Evolutionary conservation across 257 asterid species (phyloP), one percentile per base, ranked within the genome.

Genomic region (Solanum neorickii): DNA sequence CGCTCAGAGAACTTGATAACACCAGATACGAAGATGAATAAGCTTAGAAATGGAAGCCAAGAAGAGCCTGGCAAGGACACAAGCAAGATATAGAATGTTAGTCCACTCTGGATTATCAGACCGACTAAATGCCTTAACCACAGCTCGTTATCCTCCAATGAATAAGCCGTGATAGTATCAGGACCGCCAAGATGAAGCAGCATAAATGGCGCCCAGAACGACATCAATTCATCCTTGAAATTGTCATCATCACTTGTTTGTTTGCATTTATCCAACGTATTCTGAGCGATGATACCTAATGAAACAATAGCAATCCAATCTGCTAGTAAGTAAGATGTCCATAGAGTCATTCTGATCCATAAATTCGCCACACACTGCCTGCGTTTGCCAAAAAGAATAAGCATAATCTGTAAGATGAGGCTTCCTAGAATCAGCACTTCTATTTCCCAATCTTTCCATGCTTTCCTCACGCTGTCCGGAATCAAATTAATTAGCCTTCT

Each of bases 131-230:
- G 93, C 93, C 95, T 88, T 23, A 90, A 47, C 95, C 94, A 93
- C 6, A 93, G 94, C 89, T 91, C 93, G 65, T 93, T 93, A 85
- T 93, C 95, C 75, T 93, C 94, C 25, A 91, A 89, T 10, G 95
- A 86, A 83, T 93, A 93, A 3, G 94, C 95, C 1, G 95, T 93
- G 42, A 93, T 93, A 56, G 94, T 92, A 69, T 93, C 95, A 37
- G 95, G 93, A 49, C 94, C 95, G 3, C 94, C 95, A n/a, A 93
- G 88, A 69, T 93, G 95, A 31, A 92, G 86, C 87, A 92, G 75
- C 21, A 93, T 88, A 91, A 93, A 93, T 14, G 92, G 93, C 73
- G 95, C 91, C 95, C 94, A 93, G 59, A 93, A 93, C 62, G 91
- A 77, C 88, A 60, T 87, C 59, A 92, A 77, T 29, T 91, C 89